Base-by-base conservation (phyloP, 306 rosid species). In the Abrus pulchellus region DNA sequence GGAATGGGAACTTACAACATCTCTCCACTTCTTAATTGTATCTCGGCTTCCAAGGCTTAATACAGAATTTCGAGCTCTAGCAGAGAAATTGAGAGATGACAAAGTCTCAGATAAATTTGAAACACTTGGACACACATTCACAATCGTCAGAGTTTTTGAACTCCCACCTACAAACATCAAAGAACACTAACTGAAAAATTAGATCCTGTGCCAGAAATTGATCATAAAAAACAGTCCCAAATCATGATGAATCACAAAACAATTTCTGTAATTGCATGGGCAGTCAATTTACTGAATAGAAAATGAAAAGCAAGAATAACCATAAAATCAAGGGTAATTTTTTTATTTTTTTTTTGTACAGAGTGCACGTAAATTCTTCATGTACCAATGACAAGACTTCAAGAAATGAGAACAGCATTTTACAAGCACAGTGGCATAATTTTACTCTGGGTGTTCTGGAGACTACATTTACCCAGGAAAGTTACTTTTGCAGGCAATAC, bases 1-100 rank as follows among this genome's bases (percentile, higher is more conserved):
- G 61, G 82, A 82, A 62, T 20, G 45, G 52, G 44, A 76, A 90
- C 97, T 89, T 84, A 94, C 97, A 68, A 90, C 80, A 84, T 92
- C 98, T 93, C 92, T 91, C 98, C 97, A 94, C 83, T 94, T 94
- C 80, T 94, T 94, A 55, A 92, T 90, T 48, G 97, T 91, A 83
- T 94, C 98, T 75, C 97, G 92, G 83, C 90, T 94, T 82, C 98
- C 98, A 79, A 94, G 95, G 88, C 95, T 93, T 70, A 94, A 85
- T 40, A 86, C 90, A 75, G 98, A 88, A 90, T 88, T 92, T 83
- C 94, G 90, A 83, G 98, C 94, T 89, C 95, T 93, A 20, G 97
- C 85, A 63, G 97, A 86, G 83, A 91, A 94, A 86, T 84, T 94
- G 74, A 94, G 94, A 72, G 97, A 85, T 43, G 79, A 86, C 75